A percentile compares a stretch with the other conserved stretches of the same genome.
Evolutionary conservation across 2,329 filamentous ascomycete genomes (phyloP).

Genomic region (Aspergillus amoenus): DNA sequence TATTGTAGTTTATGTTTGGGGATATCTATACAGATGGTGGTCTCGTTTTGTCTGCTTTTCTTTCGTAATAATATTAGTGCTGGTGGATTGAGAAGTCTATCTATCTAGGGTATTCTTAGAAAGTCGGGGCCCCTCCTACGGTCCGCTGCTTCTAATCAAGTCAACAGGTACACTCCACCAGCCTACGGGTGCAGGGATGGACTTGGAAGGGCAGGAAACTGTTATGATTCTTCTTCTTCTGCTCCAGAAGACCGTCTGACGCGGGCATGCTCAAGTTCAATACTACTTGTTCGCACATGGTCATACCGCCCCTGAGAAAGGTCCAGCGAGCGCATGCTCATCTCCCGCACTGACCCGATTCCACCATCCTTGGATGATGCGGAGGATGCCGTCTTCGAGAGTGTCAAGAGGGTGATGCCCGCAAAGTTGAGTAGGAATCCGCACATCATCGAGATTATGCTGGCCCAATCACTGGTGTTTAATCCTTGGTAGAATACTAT

Average conservation of each 20-base stretch:
- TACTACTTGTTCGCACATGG: background rate
- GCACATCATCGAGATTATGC: constrained; percentile 86
- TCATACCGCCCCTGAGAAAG: background rate
- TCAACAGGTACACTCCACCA: background rate
- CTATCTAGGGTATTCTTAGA: background rate
- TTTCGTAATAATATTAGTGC: background rate
- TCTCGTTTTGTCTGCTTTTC: too few relatives aligned
- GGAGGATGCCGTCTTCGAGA: constrained; percentile 53
- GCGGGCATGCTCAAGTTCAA: background rate
- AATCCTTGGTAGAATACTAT: constrained; percentile 96
- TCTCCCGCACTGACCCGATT: background rate
- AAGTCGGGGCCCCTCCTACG: background rate
- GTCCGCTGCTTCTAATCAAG: background rate
- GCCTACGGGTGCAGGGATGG: background rate
- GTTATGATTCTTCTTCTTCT: background rate
- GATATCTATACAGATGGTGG: too few relatives aligned
- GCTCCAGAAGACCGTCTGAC: background rate
- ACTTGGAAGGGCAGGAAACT: background rate
- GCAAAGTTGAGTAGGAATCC: constrained; percentile 95
- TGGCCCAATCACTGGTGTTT: constrained; percentile 88
- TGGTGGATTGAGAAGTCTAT: background rate
- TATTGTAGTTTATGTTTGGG: too few relatives aligned
- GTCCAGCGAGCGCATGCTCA: background rate
- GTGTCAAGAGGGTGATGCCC: constrained; percentile 90
- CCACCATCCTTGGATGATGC: background rate